These are phyloP conservation scores for Elsinoe batatas DNA, from an alignment of 2,329 filamentous ascomycete species.

Conservation along the genomic window DNA sequence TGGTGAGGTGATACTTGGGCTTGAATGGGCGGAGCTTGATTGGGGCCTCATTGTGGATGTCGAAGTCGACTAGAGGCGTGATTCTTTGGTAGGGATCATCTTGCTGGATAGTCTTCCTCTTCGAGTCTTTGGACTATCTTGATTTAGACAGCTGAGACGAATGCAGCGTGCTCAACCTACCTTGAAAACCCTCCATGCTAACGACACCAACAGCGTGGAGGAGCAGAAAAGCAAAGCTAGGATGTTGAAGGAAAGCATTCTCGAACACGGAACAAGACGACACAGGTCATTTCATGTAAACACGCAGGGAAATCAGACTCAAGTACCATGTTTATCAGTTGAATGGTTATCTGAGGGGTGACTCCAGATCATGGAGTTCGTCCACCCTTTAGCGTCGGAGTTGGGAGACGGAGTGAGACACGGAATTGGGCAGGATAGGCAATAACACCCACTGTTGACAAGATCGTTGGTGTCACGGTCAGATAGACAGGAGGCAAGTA, in stretches of 20 bases:
- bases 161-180: neutral
- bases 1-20: conserved; percentile 52
- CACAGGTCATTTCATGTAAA: neutral
- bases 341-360: conserved; percentile 1
- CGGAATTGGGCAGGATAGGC: neutral
- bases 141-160: conserved; percentile 9
- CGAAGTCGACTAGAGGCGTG: conserved; percentile 39
- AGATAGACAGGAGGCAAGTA: neutral
- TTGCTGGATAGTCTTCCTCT: conserved; percentile 9
- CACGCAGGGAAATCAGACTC: neutral
- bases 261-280: neutral
- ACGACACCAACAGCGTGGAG: neutral
- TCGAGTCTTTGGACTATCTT: neutral
- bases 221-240: neutral
- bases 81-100: conserved; percentile 32
- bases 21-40: conserved; percentile 49
- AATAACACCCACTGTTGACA: neutral
- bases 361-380: neutral
- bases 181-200: neutral
- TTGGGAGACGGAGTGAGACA: neutral
- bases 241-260: neutral
- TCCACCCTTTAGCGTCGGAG: neutral
- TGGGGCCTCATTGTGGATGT: conserved; percentile 43
- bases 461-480: neutral
- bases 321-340: neutral